Conservation (phyloP, 2,329 filamentous ascomycete species). For the Metarhizium album region DNA sequence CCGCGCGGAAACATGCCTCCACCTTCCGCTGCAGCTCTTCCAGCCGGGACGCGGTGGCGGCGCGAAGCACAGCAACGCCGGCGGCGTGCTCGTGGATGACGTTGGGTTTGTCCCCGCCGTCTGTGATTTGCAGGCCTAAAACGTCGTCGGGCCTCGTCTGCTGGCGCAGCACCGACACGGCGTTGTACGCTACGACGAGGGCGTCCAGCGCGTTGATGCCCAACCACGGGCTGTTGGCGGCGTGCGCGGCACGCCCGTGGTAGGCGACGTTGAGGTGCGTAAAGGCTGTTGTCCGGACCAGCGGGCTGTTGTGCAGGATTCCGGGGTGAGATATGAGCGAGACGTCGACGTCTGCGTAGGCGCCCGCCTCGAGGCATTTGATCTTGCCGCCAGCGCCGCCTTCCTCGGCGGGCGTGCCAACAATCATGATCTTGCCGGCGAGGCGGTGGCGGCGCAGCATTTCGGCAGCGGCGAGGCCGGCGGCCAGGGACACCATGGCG, state of each 20-base stretch:
- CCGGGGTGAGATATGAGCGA: constrained; percentile 17
- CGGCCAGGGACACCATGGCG: constrained; percentile 28
- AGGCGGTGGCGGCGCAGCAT: constrained; percentile 30
- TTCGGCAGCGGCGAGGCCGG: constrained; percentile 34
- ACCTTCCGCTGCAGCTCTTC: constrained; percentile 29
- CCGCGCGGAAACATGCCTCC: constrained; percentile 26
- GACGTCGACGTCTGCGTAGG: constrained; percentile 17
- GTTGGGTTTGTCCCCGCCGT: constrained; percentile 42
- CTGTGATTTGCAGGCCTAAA: constrained; percentile 38
- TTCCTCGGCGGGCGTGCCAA: constrained; percentile 39
- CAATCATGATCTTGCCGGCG: constrained; percentile 32
- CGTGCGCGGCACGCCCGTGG: constrained; percentile 43
- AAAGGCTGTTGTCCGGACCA: constrained; percentile 42
- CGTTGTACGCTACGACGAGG: constrained; percentile 35
- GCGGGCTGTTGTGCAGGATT: constrained; percentile 29
- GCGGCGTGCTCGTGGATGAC: constrained; percentile 41
- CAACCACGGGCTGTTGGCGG: constrained; percentile 43
- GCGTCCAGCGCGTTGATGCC: constrained; percentile 49
- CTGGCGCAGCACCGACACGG: constrained; percentile 40
- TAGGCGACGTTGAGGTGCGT: constrained; percentile 38
- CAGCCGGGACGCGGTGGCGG: constrained; percentile 29
- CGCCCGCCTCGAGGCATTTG: constrained; percentile 29
- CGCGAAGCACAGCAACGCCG: constrained; percentile 33
- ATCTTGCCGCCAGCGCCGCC: constrained; percentile 37
- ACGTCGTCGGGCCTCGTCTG: constrained; percentile 41